Evolutionary conservation across 345 rosid genomes (phyloP).

Genomic region (Acer yangbiense): DNA sequence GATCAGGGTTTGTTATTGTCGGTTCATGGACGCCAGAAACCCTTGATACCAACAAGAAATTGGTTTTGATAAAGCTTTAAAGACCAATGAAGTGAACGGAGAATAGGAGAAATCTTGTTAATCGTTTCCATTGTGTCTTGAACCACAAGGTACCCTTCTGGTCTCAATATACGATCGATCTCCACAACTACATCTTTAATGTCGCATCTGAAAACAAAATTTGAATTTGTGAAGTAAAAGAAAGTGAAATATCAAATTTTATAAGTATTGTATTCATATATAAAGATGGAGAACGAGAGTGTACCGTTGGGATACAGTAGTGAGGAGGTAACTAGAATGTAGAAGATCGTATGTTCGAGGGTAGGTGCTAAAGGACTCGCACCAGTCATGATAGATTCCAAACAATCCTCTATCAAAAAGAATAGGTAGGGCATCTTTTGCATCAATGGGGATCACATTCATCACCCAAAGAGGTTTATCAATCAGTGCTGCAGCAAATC

Average conservation of each 20-base stretch:
- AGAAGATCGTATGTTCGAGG: slow-evolving; percentile 86
- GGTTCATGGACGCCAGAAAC: slow-evolving; percentile 75
- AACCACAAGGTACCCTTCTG: slow-evolving; percentile 73
- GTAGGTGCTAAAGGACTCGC: slow-evolving; percentile 81
- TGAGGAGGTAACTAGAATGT: slow-evolving; percentile 71
- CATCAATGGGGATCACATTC: slow-evolving; percentile 76
- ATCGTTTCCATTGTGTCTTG: slow-evolving; percentile 66
- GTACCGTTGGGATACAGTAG: slow-evolving; percentile 54
- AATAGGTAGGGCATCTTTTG: slow-evolving; percentile 58
- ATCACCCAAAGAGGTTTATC: slow-evolving; percentile 82
- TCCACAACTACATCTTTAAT: slow-evolving; percentile 56
- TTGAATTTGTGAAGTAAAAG: neutral
- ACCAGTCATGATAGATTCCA: slow-evolving; percentile 92
- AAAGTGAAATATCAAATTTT: neutral
- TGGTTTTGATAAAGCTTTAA: slow-evolving; percentile 53
- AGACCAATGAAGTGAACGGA: slow-evolving; percentile 74
- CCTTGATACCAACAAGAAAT: slow-evolving; percentile 72
- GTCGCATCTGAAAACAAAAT: slow-evolving; percentile 53
- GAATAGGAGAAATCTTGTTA: slow-evolving; percentile 49
- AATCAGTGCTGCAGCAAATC: slow-evolving; percentile 82
- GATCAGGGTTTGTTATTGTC: slow-evolving; percentile 6
- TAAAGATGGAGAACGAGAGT: neutral
- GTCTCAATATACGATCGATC: slow-evolving; percentile 80
- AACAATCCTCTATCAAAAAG: slow-evolving; percentile 82
- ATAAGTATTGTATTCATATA: neutral